Evolutionary conservation across 257 asterid genomes (phyloP), one percentile per base, ranked within the genome.

Genomic region (Misopates orontium): DNA sequence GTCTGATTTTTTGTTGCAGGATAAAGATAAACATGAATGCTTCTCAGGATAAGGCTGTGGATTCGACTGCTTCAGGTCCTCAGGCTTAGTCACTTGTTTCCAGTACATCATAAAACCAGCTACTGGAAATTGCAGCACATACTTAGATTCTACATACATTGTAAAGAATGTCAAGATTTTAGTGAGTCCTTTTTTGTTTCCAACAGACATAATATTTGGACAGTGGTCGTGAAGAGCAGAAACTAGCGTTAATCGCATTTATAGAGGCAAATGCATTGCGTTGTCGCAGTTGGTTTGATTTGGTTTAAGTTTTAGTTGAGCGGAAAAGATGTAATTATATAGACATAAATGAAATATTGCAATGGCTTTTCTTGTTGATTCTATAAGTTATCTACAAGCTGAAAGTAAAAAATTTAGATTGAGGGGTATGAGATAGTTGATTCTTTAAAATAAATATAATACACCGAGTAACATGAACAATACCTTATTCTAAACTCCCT

Each of bases 21-120:
- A 94, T 94, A 76, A 90, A 81, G 82, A 84, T 94, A 59, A 94
- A 90, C 83, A 94, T 94, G 99, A 83, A 82, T 61, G 86, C 87
- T 31, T 79, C 95, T 15, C 86, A 78, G 57, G 97, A 81, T 23
- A 80, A 80, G 77, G 76, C 78, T 44, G 53, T 78, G 5, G 74
- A 60, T 55, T 25, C 78, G 8, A 71, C 65, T 57, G 41, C 78
- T n/a, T n/a, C n/a, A n/a, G n/a, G n/a, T n/a, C n/a, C n/a, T n/a
- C n/a, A n/a, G n/a, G n/a, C n/a, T n/a, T n/a, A n/a, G n/a, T n/a
- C n/a, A n/a, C n/a, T n/a, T n/a, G n/a, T n/a, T n/a, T n/a, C 0
- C 1, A 53, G 23, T 87, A 62, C 66, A 49, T 78, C 45, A 12
- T 54, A 55, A 56, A 60, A 73, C 56, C 82, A 47, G 67, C 66